Conservation (phyloP, 1,284 basidiomycete genomes). For the Hemileia vastatrix region DNA sequence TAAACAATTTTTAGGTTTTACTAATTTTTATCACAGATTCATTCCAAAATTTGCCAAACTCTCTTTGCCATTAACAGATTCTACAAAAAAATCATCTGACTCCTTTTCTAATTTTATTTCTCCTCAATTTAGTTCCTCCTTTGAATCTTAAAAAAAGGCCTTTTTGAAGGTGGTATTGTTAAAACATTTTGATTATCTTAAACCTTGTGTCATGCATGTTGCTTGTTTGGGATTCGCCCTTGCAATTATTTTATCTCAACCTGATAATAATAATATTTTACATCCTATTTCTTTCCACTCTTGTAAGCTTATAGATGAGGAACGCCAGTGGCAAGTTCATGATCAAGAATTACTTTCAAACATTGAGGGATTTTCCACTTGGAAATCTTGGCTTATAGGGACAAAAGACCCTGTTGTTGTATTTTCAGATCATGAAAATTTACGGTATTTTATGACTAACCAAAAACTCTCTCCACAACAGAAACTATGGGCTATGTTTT, state of each 20-base stretch:
- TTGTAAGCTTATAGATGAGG: not conserved
- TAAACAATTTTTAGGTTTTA: no score
- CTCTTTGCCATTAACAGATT: no score
- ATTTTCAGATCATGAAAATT: constrained; percentile 4
- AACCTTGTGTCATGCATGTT: not conserved
- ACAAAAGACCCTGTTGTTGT: not conserved
- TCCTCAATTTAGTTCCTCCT: not conserved
- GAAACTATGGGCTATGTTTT: no score
- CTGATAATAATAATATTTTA: not conserved
- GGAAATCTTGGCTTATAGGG: constrained; percentile 2
- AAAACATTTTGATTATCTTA: not conserved
- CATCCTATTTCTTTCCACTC: constrained; percentile 1
- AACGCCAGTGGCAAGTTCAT: not conserved
- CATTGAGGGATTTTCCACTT: not conserved
- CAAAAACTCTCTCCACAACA: no score
- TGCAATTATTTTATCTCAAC: not conserved
- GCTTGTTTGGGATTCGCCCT: not conserved
- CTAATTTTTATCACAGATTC: no score
- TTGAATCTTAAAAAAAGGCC: no score
- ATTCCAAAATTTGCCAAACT: no score
- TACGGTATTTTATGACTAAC: constrained; percentile 5
- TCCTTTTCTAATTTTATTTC: no score
- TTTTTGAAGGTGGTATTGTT: not conserved
- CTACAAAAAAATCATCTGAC: no score
- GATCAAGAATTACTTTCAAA: constrained; percentile 1